phyloP scores from a whole-genome alignment of 768 basidiomycete species.

The Tulasnella sp. region DNA sequence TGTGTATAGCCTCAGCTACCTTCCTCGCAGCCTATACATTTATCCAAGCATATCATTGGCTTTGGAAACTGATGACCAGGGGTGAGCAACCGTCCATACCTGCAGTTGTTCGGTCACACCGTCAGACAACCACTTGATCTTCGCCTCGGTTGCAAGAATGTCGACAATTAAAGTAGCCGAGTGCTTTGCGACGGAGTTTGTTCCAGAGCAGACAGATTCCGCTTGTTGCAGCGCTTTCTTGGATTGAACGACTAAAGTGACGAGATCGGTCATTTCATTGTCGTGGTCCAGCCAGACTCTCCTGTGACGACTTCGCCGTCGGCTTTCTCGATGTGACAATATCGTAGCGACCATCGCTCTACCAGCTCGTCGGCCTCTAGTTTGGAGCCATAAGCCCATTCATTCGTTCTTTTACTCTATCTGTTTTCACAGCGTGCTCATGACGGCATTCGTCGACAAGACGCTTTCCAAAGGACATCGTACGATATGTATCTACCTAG shows the following conservation, averaged over 20 bases:
- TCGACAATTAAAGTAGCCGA: slow-evolving; percentile 59
- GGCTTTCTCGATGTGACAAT: background rate
- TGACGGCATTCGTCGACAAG: too few relatives aligned
- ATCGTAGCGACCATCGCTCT: too few relatives aligned
- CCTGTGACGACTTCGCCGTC: background rate
- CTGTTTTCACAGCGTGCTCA: too few relatives aligned
- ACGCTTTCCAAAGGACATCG: too few relatives aligned
- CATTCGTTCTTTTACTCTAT: too few relatives aligned
- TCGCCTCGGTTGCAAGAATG: slow-evolving; percentile 67
- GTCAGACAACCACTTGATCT: slow-evolving; percentile 64
- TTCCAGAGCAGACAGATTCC: slow-evolving; percentile 58
- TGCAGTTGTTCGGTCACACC: slow-evolving; percentile 67
- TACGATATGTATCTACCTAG: too few relatives aligned
- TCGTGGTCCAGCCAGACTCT: background rate
- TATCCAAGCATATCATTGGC: background rate
- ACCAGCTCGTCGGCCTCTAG: too few relatives aligned
- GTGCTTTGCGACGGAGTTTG: slow-evolving; percentile 48
- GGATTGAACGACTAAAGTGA: slow-evolving; percentile 66
- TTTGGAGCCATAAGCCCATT: too few relatives aligned
- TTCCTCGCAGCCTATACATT: slow-evolving; percentile 48
- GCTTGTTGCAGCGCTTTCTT: slow-evolving; percentile 75
- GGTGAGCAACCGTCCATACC: slow-evolving; percentile 30
- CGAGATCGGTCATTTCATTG: slow-evolving; percentile 34
- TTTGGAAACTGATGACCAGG: background rate
- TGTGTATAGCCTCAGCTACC: slow-evolving; percentile 64